These are phyloP conservation scores for Trichoderma reesei DNA, from an alignment of 495 filamentous ascomycete species.

Conservation along the genomic window DNA sequence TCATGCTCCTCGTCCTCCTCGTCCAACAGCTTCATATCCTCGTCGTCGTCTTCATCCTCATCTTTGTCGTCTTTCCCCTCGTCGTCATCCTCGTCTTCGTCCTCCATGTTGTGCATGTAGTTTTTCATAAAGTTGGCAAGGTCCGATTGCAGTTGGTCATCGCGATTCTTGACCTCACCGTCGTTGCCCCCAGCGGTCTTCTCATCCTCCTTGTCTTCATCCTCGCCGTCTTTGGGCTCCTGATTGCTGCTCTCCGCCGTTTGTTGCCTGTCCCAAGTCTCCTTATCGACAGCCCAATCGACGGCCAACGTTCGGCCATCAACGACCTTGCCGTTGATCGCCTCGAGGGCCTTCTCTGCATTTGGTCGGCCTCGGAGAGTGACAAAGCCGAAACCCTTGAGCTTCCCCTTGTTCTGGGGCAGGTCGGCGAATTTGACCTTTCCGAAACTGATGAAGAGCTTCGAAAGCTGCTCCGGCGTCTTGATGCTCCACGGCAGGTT, in stretches of 20 bases:
- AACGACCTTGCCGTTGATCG: slow-evolving; percentile 79
- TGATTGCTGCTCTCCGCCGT: slow-evolving; percentile 30
- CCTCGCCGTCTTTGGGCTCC: slow-evolving; percentile 19
- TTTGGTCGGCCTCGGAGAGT: slow-evolving; percentile 80
- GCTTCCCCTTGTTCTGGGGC: slow-evolving; percentile 62
- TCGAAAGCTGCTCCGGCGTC: slow-evolving; percentile 62
- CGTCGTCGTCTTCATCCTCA: slow-evolving; percentile 26
- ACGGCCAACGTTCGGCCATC: slow-evolving; percentile 82
- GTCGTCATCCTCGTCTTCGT: slow-evolving; percentile 32
- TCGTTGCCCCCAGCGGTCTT: slow-evolving; percentile 23
- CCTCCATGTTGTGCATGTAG: slow-evolving; percentile 32
- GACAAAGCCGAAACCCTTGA: slow-evolving; percentile 88
- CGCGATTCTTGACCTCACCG: slow-evolving; percentile 26
- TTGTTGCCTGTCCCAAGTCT: slow-evolving; percentile 62
- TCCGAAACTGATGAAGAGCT: slow-evolving; percentile 74
- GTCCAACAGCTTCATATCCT: slow-evolving; percentile 21
- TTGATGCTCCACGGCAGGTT: slow-evolving; percentile 97
- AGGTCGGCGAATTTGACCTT: slow-evolving; percentile 77
- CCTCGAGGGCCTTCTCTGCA: slow-evolving; percentile 77
- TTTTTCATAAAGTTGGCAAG: slow-evolving; percentile 24
- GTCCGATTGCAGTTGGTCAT: slow-evolving; percentile 15
- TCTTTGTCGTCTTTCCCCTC: slow-evolving; percentile 27
- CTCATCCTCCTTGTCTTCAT: slow-evolving; percentile 18
- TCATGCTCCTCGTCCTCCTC: slow-evolving; percentile 27
- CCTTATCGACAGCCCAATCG: slow-evolving; percentile 93